Evolutionary conservation across 2,329 filamentous ascomycete species (phyloP).

Genomic region (Ceratocystiopsis brevicomis): DNA sequence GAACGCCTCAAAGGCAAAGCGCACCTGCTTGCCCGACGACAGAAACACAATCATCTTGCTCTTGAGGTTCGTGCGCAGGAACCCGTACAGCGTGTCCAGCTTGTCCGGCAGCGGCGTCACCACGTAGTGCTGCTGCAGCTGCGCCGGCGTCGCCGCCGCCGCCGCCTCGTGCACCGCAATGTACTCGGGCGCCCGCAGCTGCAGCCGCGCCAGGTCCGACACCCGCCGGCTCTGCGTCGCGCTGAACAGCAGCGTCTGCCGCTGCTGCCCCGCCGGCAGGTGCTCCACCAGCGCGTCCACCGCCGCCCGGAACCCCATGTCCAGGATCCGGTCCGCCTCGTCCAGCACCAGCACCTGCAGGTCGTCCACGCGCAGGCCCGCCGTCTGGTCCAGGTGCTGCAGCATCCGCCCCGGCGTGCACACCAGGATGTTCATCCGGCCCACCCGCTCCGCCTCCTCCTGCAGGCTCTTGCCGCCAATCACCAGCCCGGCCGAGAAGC

Average conservation of each 20-base stretch:
- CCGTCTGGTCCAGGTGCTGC: conserved; percentile 89
- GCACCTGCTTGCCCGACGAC: conserved; percentile 87
- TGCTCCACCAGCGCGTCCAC: conserved; percentile 90
- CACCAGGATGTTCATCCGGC: conserved; percentile 90
- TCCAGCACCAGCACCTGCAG: conserved; percentile 85
- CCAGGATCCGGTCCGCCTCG: conserved; percentile 90
- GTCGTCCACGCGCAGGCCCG: conserved; percentile 74
- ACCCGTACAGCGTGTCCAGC: conserved; percentile 79
- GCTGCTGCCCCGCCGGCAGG: conserved; percentile 63
- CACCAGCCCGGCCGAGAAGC: conserved; percentile 79
- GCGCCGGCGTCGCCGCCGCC: conserved; percentile 58
- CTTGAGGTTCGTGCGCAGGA: conserved; percentile 79
- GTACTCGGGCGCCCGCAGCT: conserved; percentile 81
- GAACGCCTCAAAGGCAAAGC: conserved; percentile 88
- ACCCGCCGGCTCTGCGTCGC: conserved; percentile 92
- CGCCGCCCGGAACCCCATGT: conserved; percentile 85
- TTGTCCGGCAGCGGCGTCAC: conserved; percentile 73
- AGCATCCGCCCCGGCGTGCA: conserved; percentile 89
- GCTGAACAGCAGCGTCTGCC: conserved; percentile 89
- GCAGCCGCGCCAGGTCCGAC: conserved; percentile 75
- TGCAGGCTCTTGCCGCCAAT: conserved; percentile 85
- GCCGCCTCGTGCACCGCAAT: conserved; percentile 82
- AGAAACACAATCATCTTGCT: conserved; percentile 91
- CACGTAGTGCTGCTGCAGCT: conserved; percentile 80
- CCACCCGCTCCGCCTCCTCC: conserved; percentile 68